Base-by-base conservation (phyloP, 495 filamentous ascomycete genomes). In the Xylaria venustula region DNA sequence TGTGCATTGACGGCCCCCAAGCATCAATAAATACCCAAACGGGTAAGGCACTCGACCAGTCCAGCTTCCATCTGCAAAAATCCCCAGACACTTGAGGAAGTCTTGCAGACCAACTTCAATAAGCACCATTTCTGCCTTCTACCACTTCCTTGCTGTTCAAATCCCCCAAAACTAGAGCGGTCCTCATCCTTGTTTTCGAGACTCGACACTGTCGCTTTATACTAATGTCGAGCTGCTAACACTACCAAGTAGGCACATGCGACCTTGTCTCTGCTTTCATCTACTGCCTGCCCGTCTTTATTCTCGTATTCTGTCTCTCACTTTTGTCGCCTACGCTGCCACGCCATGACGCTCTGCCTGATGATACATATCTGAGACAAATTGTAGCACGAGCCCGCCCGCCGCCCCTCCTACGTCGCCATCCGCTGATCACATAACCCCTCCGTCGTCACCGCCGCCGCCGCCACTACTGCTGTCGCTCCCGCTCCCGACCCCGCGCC, bases 301-400 rank as follows among this genome's bases (percentile, higher is more conserved):
- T 5, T 34, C 47, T 19, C 49, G 28, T 26, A 34, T 23, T 47
- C 14, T 44, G 14, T 51, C 34, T 36, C 9, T 11, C 4, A 20
- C 48, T 44, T 22, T 17, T 37, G 23, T 50, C 53, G 34, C 56
- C 55, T 32, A 44, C 58, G 15, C 49, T 32, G 32, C 55, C 32
- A 48, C 54, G 15, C 53, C 34, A 28, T 44, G 50, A 49, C 34
- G 30, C 48, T 22, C 14, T 62, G 57, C 66, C 64, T 60, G 57
- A 71, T 71, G 66, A 66, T 69, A 66, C 54, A 60, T 60, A 59
- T 54, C 57, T 71, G 61, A 71, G 60, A 53, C 60, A 60, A 65
- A 44, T 50, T 52, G 47, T 59, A 61, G 42, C 53, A 55, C 61
- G 61, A 63, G 51, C 63, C 53, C 66, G 62, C 61, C 65, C 58